Evolutionary conservation across 441 rosid species (phyloP), one percentile per base, ranked within the genome.

Genomic region (Macaranga tanarius): DNA sequence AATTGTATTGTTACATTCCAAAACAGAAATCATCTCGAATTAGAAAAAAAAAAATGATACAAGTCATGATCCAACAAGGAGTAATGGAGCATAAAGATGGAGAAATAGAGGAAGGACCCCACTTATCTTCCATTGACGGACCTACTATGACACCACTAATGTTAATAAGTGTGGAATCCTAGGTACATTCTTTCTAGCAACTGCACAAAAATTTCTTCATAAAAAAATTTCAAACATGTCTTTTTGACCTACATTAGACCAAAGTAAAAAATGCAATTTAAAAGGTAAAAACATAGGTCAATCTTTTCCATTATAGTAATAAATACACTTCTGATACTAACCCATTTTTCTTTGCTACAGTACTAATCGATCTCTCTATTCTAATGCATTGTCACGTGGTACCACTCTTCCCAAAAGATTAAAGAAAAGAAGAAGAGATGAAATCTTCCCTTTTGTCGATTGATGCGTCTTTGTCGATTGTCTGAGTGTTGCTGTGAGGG

Each of bases 401-500:
- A 34, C n/a, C 61, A 28, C 45, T 56, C 34, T 66, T 65, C 63
- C 42, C 66, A 47, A 65, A 40, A 65, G 58, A 8, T 12, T 50
- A 34, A 47, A 25, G 17, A 57, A 28, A 8, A 19, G 44, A 62
- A 42, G 38, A 11, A 55, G 65, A 50, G 9, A 52, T 1, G 19
- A 79, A 80, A 73, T 42, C 77, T 76, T 65, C 86, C 81, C 70
- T 83, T 84, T 83, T 83, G 87, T 84, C 84, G 73, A 84, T 75
- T 81, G 87, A 84, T 79, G 81, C 69, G 93, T 88, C 87, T 74
- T 45, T 58, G 81, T 63, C 65, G 31, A 19, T n/a, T 73, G 42
- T 65, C 16, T 48, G 5, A 9, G 66, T 72, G 47, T 34, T 34
- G 48, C 63, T 4, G 38, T 34, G 4, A 4, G 34, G 62, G 7